phyloP scores from a whole-genome alignment of 164 flowering plant species.

The Euptelea pleiosperma region DNA sequence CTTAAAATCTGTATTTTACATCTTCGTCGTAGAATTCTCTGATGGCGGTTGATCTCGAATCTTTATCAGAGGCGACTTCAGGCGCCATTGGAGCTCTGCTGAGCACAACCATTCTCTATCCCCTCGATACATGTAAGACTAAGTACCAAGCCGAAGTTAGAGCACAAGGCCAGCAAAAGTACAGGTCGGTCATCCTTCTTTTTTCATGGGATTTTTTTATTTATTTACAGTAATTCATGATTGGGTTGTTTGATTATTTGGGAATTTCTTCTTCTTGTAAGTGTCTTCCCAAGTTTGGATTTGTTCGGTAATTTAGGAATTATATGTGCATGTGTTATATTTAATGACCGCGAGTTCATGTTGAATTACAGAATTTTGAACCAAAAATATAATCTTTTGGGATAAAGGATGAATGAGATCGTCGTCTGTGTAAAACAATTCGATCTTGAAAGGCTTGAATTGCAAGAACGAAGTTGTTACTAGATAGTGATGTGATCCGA shows the following conservation, averaged over 20 bases:
- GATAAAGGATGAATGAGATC: too few relatives aligned
- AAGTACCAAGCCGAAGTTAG: slow-evolving; percentile 76
- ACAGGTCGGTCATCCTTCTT: slow-evolving; percentile 41
- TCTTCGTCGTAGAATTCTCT: slow-evolving; percentile 15
- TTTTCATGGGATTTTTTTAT: not conserved
- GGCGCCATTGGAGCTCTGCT: slow-evolving; percentile 74
- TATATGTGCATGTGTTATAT: too few relatives aligned
- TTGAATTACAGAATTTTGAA: not conserved
- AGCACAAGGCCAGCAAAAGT: slow-evolving; percentile 50
- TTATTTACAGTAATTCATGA: not conserved
- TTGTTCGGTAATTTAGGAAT: not conserved
- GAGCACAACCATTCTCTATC: slow-evolving; percentile 76
- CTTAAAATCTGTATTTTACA: too few relatives aligned
- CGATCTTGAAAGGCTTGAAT: too few relatives aligned
- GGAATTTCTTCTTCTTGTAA: not conserved
- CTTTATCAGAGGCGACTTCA: slow-evolving; percentile 73
- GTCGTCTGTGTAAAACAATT: too few relatives aligned
- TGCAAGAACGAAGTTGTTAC: too few relatives aligned
- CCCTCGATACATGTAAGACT: slow-evolving; percentile 80
- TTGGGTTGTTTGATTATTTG: not conserved
- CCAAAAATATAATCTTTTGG: not conserved
- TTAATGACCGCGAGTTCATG: not conserved
- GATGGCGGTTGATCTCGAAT: slow-evolving; percentile 54
- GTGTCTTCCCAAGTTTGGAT: slow-evolving; percentile 5
- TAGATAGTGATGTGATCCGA: too few relatives aligned